A percentile compares a stretch with the other conserved stretches of the same genome.
phyloP scores from a whole-genome alignment of 345 rosid species.

The Dovyalis caffra region DNA sequence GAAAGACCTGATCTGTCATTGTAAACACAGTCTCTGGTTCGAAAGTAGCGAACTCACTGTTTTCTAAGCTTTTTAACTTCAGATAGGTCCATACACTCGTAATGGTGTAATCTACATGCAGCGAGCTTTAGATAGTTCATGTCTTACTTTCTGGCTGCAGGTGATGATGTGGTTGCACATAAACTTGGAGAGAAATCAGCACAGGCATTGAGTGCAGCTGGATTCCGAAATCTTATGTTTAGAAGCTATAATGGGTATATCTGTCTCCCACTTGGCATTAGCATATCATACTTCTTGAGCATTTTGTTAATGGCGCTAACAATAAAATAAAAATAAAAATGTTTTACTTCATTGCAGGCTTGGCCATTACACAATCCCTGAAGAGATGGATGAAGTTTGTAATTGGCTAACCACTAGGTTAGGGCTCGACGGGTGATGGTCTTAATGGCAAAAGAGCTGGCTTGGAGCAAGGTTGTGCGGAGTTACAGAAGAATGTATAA shows the following conservation, averaged over 20 bases:
- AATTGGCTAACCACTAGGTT: slow-evolving; percentile 35
- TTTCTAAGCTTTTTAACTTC: not conserved
- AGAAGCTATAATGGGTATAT: slow-evolving; percentile 43
- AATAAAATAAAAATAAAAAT: not conserved
- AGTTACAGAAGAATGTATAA: not conserved
- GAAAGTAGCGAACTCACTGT: not conserved
- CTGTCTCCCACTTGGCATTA: not conserved
- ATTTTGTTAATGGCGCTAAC: not conserved
- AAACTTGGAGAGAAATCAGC: slow-evolving; percentile 61
- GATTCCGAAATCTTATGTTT: slow-evolving; percentile 43
- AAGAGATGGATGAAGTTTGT: slow-evolving; percentile 47
- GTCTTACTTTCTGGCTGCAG: slow-evolving; percentile 33
- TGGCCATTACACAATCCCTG: slow-evolving; percentile 47
- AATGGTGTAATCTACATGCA: not conserved
- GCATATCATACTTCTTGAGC: not conserved
- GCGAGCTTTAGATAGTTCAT: not conserved
- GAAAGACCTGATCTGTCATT: not conserved
- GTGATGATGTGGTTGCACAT: slow-evolving; percentile 64
- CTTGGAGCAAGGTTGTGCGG: not conserved
- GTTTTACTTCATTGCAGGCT: slow-evolving; percentile 27
- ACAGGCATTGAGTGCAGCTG: slow-evolving; percentile 41
- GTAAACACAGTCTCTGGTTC: not conserved
- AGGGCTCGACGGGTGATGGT: slow-evolving; percentile 29
- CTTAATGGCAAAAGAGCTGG: not conserved
- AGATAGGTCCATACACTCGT: not conserved